A percentile compares a stretch with the other conserved stretches of the same genome.
Evolutionary conservation across 83 land plant genomes (phyloP).

Genomic region (Picea mariana): DNA sequence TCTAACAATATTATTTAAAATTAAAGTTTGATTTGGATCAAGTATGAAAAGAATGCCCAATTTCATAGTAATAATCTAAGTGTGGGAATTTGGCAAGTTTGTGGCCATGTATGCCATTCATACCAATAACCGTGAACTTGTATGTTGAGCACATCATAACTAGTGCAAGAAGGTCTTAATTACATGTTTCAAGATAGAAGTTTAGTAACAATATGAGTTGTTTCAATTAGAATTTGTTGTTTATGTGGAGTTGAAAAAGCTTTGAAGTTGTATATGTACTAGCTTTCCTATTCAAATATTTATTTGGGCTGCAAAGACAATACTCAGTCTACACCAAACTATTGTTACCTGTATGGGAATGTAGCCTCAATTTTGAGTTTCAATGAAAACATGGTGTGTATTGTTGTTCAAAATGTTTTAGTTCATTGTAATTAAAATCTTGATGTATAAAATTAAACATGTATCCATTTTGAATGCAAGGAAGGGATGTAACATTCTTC

Average conservation of each 20-base stretch:
- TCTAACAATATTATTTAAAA: conserved; percentile 2
- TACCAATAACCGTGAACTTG: conserved; percentile 91
- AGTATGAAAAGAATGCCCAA: background rate
- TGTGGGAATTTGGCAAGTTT: background rate
- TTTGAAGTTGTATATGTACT: background rate
- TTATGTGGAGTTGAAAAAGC: background rate
- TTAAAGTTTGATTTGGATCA: background rate
- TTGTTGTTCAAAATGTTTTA: background rate
- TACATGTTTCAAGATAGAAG: conserved; percentile 99
- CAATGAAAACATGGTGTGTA: conserved; percentile 91
- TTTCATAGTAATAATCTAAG: background rate
- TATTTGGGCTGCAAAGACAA: background rate
- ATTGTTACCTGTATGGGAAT: conserved; percentile 99
- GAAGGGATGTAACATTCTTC: conserved; percentile 95
- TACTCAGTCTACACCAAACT: conserved; percentile 94
- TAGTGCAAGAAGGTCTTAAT: conserved; percentile 98
- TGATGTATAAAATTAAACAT: background rate
- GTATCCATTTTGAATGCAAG: conserved; percentile 46
- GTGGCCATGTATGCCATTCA: conserved; percentile 30
- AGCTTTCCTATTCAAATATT: background rate
- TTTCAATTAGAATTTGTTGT: background rate
- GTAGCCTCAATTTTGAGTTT: conserved; percentile 98
- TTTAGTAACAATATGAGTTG: conserved; percentile 75
- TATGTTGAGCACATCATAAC: conserved; percentile 98
- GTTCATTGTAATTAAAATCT: background rate